Evolutionary conservation across 1,139 yeast genomes (phyloP).

Genomic region (Sugiyamaella sp.): DNA sequence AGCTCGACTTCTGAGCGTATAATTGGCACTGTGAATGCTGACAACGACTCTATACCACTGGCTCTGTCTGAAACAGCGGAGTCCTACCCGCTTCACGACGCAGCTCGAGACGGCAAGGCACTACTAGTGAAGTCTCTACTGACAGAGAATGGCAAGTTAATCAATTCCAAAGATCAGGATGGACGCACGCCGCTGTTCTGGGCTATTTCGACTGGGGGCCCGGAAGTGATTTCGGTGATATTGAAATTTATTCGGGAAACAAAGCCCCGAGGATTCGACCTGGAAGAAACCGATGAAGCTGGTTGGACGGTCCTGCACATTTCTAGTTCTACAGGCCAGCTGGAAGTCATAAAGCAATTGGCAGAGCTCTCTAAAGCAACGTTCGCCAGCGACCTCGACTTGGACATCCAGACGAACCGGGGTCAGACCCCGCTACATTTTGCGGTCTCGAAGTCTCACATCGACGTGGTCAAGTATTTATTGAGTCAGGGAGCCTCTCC

Average conservation of each 20-base stretch:
- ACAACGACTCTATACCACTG: conserved; percentile 1
- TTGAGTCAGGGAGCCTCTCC: conserved; percentile 61
- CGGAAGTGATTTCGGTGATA: conserved; percentile 56
- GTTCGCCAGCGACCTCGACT: conserved; percentile 42
- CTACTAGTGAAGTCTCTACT: conserved; percentile 54
- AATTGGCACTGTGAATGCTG: too few species aligned
- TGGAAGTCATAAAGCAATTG: conserved; percentile 51
- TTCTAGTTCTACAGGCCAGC: conserved; percentile 72
- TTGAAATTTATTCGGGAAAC: conserved; percentile 40
- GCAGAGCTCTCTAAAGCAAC: conserved; percentile 35
- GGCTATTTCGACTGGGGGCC: conserved; percentile 74
- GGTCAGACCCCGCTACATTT: conserved; percentile 80
- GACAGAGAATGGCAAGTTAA: conserved; percentile 51
- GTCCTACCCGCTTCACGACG: conserved; percentile 52
- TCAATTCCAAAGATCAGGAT: conserved; percentile 62
- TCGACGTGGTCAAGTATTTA: conserved; percentile 55
- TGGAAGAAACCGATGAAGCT: conserved; percentile 73
- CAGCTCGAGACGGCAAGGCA: conserved; percentile 59
- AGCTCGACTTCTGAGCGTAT: too few species aligned
- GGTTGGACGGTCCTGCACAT: conserved; percentile 93
- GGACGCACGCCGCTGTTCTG: conserved; percentile 85
- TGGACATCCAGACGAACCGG: conserved; percentile 57
- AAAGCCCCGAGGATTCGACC: conserved; percentile 48
- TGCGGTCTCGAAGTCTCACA: conserved; percentile 71
- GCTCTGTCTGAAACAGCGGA: neutral